Evolutionary conservation across 2,329 filamentous ascomycete species (phyloP), one percentile per base, ranked within the genome.

Genomic region (Arthroderma sp.): DNA sequence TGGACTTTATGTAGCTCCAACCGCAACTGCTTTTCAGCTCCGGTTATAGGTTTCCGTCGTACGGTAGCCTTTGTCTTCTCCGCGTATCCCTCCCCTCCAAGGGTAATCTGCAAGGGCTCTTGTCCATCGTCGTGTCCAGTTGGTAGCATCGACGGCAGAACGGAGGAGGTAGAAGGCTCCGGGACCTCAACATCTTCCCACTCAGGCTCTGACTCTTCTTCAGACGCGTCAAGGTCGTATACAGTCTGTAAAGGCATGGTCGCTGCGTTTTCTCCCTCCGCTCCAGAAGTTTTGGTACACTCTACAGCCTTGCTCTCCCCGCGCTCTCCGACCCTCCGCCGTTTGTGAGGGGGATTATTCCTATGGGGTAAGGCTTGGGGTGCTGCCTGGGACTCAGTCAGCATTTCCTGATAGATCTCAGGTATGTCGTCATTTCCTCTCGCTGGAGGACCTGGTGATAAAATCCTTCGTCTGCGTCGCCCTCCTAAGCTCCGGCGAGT

Each of bases 1-100:
- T 98, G 91, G 60, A 84, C 77, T 70, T 91, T 95, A 70, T 98
- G 93, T n/a, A 90, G 78, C 55, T 88, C 80, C 31, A 93, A 69
- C 19, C 91, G 82, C 31, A 78, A 67, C 51, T 76, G 79, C 61
- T 78, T 83, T 61, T 86, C 83, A 0, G 76, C 74, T 5, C 75
- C 74, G 1, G 80, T 80, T 15, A 79, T 72, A 19, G 79, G 76
- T 60, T 78, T 81, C 55, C 79, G 74, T 61, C 75, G 73, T 28
- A 66, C 60, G 9, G 62, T 21, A 53, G 60, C 51, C 43, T 62
- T 65, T 53, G 66, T 68, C 37, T 58, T 63, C 9, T 47, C 62
- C 35, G 62, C 61, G 17, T 64, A 63, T 13, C 63, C 58, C 35
- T 65, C 64, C 47, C 65, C 67, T 21, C 71, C 74, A 15, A 73